Evolutionary conservation across 2,329 filamentous ascomycete genomes (phyloP), one percentile per base, ranked within the genome.

Genomic region (Monilinia aucupariae): DNA sequence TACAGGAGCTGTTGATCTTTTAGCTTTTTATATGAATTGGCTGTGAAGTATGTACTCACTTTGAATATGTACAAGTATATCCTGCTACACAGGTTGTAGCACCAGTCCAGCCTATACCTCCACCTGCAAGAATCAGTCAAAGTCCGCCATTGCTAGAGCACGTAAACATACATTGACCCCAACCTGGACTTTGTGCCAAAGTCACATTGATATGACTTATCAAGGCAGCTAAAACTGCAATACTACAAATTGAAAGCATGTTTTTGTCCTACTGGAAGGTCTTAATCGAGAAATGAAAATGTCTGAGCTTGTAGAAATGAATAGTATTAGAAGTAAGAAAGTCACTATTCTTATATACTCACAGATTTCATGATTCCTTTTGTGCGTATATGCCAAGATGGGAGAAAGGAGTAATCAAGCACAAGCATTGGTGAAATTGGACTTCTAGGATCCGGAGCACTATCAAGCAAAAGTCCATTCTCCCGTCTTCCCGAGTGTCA

Each of bases 51-150:
- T n/a, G 2, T 15, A 61, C 66, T 64, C 41, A 64, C 65, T 65
- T 65, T 53, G 58, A 61, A 53, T 59, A 50, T 47, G 68, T 69
- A 51, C 73, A 74, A 47, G 62, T 63, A 34, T 68, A 71, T 49
- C 72, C 73, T 22, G 70, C 67, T 20, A 72, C 70, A 56, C 71
- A 75, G 39, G 67, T 67, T 8, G 70, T 74, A 10, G 69, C 59
- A 52, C 73, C 72, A 53, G 59, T 68, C 70, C 69, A 74, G 20
- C 64, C 64, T 20, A 64, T 64, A 15, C 73, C 73, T 62, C 71
- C 71, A 61, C 73, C 71, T 74, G 15, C 12, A 4, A 64, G 7
- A 12, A 45, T 64, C 45, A 64, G 52, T 32, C n/a, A 32, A 37
- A 17, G 51, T n/a, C 15, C 20, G 13, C 34, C 12, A 32, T 30